phyloP scores from a whole-genome alignment of 495 filamentous ascomycete species.

The Cercophora sp. region DNA sequence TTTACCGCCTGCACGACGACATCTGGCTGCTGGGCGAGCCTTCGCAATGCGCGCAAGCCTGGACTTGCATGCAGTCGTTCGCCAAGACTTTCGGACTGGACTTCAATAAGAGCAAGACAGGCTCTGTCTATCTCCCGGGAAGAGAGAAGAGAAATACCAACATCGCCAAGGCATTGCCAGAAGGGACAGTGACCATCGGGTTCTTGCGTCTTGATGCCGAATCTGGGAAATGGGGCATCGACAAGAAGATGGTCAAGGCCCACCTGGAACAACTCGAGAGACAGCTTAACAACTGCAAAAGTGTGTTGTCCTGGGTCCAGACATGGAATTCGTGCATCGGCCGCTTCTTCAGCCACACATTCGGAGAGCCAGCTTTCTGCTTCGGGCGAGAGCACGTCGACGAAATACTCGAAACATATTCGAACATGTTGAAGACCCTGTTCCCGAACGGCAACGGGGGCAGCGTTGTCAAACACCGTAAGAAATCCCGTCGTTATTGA shows the following conservation, averaged over 20 bases:
- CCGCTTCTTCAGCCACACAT: slow-evolving; percentile 64
- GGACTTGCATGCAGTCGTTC: slow-evolving; percentile 55
- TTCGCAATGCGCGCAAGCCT: slow-evolving; percentile 51
- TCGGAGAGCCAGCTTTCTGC: slow-evolving; percentile 60
- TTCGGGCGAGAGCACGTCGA: slow-evolving; percentile 63
- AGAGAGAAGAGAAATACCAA: slow-evolving; percentile 17
- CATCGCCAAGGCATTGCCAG: slow-evolving; percentile 38
- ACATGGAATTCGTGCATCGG: slow-evolving; percentile 63
- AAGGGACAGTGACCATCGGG: slow-evolving; percentile 59
- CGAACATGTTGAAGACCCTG: slow-evolving; percentile 52
- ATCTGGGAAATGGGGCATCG: slow-evolving; percentile 56
- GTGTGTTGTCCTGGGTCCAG: slow-evolving; percentile 61
- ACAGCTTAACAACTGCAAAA: slow-evolving; percentile 50
- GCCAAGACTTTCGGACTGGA: slow-evolving; percentile 53
- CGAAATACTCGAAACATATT: slow-evolving; percentile 55
- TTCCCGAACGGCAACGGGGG: slow-evolving; percentile 27
- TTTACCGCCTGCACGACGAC: slow-evolving; percentile 67
- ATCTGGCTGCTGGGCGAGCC: slow-evolving; percentile 66
- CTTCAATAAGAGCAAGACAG: slow-evolving; percentile 61
- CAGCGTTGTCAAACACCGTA: slow-evolving; percentile 33
- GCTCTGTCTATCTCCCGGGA: slow-evolving; percentile 45
- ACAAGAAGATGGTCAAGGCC: slow-evolving; percentile 55
- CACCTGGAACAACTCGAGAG: slow-evolving; percentile 60
- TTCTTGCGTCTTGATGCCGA: slow-evolving; percentile 54
- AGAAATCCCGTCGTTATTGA: too few relatives aligned